phyloP scores from a whole-genome alignment of 441 rosid genomes.

The Mallotus japonicus region DNA sequence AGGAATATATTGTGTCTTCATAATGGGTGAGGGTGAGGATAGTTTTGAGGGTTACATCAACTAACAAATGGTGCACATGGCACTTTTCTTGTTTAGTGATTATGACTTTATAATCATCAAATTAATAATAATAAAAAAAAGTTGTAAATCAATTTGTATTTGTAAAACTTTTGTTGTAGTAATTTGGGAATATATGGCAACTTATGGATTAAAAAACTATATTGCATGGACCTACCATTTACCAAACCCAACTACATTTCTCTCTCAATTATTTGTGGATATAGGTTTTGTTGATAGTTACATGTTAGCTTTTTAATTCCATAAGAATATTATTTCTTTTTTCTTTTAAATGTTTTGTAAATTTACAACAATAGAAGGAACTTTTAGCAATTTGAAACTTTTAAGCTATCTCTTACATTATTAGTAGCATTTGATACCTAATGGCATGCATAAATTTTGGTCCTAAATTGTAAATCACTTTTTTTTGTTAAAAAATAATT shows the following conservation, averaged over 20 bases:
- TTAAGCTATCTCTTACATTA: no score
- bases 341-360: no score
- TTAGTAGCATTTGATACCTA: no score
- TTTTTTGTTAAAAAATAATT: no score
- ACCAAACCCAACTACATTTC: neutral
- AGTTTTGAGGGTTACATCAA: neutral
- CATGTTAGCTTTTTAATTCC: neutral
- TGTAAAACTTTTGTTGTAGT: neutral
- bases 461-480: no score
- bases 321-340: neutral
- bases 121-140: no score
- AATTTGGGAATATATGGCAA: neutral
- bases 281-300: neutral
- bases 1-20: no score
- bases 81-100: constrained; percentile 1
- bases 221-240: neutral
- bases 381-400: no score
- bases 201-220: neutral
- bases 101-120: neutral
- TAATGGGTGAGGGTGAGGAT: neutral
- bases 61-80: constrained; percentile 15
- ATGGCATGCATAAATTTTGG: no score
- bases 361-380: no score
- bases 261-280: neutral
- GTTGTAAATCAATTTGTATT: no score